phyloP scores from a whole-genome alignment of 1,139 yeast species.

The Suhomyces taliae region DNA sequence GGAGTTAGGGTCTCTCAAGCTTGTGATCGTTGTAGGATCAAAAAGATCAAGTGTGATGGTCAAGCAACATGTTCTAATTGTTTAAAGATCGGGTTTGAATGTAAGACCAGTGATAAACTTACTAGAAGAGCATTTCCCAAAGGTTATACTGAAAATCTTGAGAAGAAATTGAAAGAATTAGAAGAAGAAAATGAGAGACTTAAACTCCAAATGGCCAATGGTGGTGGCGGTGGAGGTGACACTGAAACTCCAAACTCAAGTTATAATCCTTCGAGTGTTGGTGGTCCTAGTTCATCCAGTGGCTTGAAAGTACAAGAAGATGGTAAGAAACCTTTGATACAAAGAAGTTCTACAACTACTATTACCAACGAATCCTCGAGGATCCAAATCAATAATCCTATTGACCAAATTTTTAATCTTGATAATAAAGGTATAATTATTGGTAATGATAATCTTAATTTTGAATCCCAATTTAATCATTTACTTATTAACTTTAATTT shows the following conservation, averaged over 20 bases:
- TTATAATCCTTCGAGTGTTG: no score
- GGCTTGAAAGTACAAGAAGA: background rate
- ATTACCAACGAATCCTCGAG: constrained; percentile 14
- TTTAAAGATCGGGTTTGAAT: constrained; percentile 59
- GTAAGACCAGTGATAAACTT: constrained; percentile 69
- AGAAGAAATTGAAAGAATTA: constrained; percentile 55
- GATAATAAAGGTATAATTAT: constrained; percentile 47
- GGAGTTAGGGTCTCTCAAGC: constrained; percentile 68
- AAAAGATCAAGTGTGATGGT: constrained; percentile 78
- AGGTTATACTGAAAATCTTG: constrained; percentile 69
- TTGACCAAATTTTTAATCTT: constrained; percentile 49
- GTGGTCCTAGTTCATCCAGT: background rate
- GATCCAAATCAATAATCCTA: constrained; percentile 45
- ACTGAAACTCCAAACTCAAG: background rate
- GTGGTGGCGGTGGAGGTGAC: background rate
- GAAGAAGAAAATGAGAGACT: constrained; percentile 58
- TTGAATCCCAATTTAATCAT: constrained; percentile 51
- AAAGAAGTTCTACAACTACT: constrained; percentile 8
- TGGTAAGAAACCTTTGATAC: background rate
- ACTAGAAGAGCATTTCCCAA: constrained; percentile 62
- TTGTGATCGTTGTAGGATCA: constrained; percentile 75
- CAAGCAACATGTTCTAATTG: constrained; percentile 70
- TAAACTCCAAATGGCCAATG: constrained; percentile 16
- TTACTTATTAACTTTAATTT: constrained; percentile 45
- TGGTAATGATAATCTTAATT: constrained; percentile 50